A percentile compares a stretch with the other conserved stretches of the same genome.
Conservation (phyloP, 2,329 filamentous ascomycete species). For the Fusarium subtropicale region DNA sequence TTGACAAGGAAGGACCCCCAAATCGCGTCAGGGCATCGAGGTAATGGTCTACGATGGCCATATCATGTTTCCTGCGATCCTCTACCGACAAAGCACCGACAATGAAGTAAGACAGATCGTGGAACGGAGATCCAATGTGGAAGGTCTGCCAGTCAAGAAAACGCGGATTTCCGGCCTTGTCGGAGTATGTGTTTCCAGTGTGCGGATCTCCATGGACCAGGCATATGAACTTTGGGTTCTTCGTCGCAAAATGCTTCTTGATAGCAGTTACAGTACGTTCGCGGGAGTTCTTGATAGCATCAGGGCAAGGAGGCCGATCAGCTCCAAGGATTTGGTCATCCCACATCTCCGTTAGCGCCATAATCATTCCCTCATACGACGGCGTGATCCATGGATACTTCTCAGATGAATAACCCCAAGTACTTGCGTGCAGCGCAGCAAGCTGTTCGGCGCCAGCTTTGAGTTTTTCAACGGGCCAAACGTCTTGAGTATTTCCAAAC, state of each 20-base stretch:
- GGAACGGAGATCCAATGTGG: constrained; percentile 21
- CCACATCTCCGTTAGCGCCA: constrained; percentile 12
- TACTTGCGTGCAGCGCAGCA: constrained; percentile 15
- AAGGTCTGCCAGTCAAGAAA: constrained; percentile 33
- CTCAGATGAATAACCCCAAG: constrained; percentile 1
- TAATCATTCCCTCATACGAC: constrained; percentile 16
- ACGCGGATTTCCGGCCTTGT: not conserved
- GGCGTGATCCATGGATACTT: constrained; percentile 14
- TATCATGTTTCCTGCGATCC: not conserved
- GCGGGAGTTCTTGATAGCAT: constrained; percentile 1
- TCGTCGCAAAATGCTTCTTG: constrained; percentile 18
- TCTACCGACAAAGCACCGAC: constrained; percentile 11
- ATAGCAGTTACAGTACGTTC: constrained; percentile 10
- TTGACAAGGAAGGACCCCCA: not conserved
- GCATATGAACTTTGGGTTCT: constrained; percentile 14
- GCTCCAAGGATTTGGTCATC: not conserved
- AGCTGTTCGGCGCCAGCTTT: constrained; percentile 4
- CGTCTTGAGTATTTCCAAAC: constrained; percentile 9
- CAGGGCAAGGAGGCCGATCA: constrained; percentile 8
- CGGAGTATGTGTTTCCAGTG: constrained; percentile 23
- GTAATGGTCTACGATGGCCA: constrained; percentile 2
- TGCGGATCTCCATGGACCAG: constrained; percentile 31
- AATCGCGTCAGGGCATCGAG: not conserved
- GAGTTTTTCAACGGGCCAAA: not conserved
- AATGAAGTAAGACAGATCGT: constrained; percentile 27